A percentile compares a stretch with the other conserved stretches of the same genome.
phyloP scores from a whole-genome alignment of 495 filamentous ascomycete species.

The Penicillium odoratum region DNA sequence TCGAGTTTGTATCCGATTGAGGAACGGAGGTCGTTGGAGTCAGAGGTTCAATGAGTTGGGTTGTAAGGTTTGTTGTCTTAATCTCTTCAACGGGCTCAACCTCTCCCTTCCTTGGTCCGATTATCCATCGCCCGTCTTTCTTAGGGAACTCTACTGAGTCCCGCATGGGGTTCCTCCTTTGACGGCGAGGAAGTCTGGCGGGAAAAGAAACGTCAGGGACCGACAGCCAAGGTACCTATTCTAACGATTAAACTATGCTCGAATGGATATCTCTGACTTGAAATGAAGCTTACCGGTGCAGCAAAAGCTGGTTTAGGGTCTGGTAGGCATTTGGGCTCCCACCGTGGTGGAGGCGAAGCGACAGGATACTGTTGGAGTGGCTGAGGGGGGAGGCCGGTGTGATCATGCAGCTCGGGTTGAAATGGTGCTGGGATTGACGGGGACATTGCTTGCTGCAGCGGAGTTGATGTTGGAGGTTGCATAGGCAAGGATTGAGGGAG shows the following conservation, averaged over 20 bases:
- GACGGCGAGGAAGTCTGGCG: slow-evolving; percentile 39
- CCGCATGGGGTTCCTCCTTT: slow-evolving; percentile 40
- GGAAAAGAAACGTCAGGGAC: slow-evolving; percentile 68
- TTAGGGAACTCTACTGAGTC: slow-evolving; percentile 50
- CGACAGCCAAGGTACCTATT: slow-evolving; percentile 82
- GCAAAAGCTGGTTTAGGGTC: slow-evolving; percentile 50
- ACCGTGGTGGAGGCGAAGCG: slow-evolving; percentile 31
- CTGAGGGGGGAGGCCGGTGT: slow-evolving; percentile 30
- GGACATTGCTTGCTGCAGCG: slow-evolving; percentile 44
- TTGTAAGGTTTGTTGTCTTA: slow-evolving; percentile 26
- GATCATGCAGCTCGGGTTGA: slow-evolving; percentile 36
- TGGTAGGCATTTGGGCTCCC: slow-evolving; percentile 27
- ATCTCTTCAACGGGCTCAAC: slow-evolving; percentile 14
- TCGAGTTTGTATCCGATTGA: slow-evolving; percentile 64
- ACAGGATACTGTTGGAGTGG: slow-evolving; percentile 28
- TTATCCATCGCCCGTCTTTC: slow-evolving; percentile 35
- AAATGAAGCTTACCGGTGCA: slow-evolving; percentile 58
- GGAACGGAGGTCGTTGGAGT: slow-evolving; percentile 67
- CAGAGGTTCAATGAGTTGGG: slow-evolving; percentile 54
- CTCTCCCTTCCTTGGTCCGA: slow-evolving; percentile 19
- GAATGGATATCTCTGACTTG: background rate
- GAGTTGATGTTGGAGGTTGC: slow-evolving; percentile 44
- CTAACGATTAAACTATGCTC: slow-evolving; percentile 11
- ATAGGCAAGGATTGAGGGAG: slow-evolving; percentile 37
- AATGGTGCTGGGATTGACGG: slow-evolving; percentile 34